Evolutionary conservation across 1,139 yeast genomes (phyloP), one percentile per base, ranked within the genome.

Genomic region (Hemisphaericaspora xylofermentans): DNA sequence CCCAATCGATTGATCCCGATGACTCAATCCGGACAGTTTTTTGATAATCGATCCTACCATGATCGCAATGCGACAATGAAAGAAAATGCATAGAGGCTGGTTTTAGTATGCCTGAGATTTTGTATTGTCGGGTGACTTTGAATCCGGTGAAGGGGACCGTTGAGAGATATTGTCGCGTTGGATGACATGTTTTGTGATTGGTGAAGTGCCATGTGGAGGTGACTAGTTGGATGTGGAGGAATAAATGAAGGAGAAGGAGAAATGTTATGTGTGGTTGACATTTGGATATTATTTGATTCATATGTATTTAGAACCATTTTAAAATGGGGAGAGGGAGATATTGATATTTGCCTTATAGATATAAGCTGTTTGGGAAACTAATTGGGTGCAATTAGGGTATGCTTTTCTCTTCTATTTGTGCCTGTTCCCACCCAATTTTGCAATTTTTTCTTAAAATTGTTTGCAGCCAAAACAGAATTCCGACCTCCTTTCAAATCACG

Each of bases 101-200:
- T 9, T 38, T 36, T 6, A 61, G 55, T 4, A 64, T 48, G 3
- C 72, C 64, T 33, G 67, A 62, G 25, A 79, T 52, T 27, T 70
- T 72, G 48, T 75, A 77, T 29, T 76, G 74, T 34, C 84, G 66
- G 39, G 74, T 74, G 3, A 83, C 63, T 45, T 78, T 76, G 54
- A 81, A 79, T 1, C 91, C 91, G 0, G 84, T 71, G 48, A 76
- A 83, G 0, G 77, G 72, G 6, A 66, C 21, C n/a, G 57, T 13
- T n/a, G 57, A 49, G 4, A 33, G 12, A 13, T n/a, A 19, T 26
- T 51, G 49, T 13, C 53, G 41, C 19, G 45, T 40, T 1, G 76
- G 73, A 49, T 70, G 66, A 48, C 78, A 73, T 4, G 57, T 54
- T 36, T 58, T 58, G 41, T 56, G 58, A 13, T 25, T 35, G 17